Evolutionary conservation across 768 basidiomycete genomes (phyloP).

Genomic region (Tulasnella sp.): DNA sequence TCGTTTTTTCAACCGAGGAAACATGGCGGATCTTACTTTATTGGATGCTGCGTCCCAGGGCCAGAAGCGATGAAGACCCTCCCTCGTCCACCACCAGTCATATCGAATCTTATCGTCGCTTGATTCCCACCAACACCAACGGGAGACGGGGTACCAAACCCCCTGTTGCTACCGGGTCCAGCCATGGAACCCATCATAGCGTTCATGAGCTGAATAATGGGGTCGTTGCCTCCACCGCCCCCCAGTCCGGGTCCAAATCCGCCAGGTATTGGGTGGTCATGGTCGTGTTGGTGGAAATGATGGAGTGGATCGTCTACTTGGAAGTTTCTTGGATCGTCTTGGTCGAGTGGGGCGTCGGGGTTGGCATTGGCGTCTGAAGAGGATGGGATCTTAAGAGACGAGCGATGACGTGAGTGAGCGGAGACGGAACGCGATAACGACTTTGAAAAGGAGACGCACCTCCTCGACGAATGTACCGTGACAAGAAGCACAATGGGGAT

Average conservation of each 20-base stretch:
- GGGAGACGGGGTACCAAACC: neutral
- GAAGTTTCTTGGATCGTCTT: slow-evolving; percentile 67
- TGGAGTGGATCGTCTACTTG: slow-evolving; percentile 22
- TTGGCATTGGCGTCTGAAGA: neutral
- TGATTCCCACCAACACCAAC: neutral
- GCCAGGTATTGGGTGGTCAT: no score
- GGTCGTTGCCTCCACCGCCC: neutral
- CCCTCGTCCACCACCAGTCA: slow-evolving; percentile 1
- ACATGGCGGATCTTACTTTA: neutral
- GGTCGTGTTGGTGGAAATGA: slow-evolving; percentile 12
- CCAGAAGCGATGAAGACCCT: slow-evolving; percentile 6
- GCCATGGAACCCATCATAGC: neutral
- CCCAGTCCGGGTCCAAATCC: neutral
- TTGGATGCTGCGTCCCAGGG: neutral
- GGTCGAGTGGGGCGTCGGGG: neutral
- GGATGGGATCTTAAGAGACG: slow-evolving; percentile 5
- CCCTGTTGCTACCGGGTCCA: neutral
- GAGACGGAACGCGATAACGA: neutral
- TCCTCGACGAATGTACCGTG: slow-evolving; percentile 74
- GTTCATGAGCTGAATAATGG: slow-evolving; percentile 11
- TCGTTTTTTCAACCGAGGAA: no score
- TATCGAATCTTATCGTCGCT: slow-evolving; percentile 5
- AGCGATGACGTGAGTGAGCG: neutral
- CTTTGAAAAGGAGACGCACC: slow-evolving; percentile 28
- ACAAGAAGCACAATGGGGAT: slow-evolving; percentile 78